Evolutionary conservation across 177 flowering plant genomes (phyloP).

Genomic region (Vitis hybrid): DNA sequence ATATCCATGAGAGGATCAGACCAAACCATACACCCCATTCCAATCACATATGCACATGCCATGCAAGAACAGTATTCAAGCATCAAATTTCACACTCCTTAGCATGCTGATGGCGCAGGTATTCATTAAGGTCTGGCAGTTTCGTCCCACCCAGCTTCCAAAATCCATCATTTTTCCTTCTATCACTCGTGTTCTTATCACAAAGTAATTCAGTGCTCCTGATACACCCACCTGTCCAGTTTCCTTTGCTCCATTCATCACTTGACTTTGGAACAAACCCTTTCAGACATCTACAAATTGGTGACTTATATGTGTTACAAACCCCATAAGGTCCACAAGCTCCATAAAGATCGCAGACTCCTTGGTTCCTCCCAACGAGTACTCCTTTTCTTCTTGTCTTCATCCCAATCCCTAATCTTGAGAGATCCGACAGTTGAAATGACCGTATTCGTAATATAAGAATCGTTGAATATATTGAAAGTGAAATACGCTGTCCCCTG

Average conservation of each 20-base stretch:
- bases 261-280: slow-evolving; percentile 27
- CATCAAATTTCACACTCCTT: slow-evolving; percentile 16
- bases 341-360: slow-evolving; percentile 27
- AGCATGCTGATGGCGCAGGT: neutral
- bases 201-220: slow-evolving; percentile 24
- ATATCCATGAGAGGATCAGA: slow-evolving; percentile 15
- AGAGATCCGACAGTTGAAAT: slow-evolving; percentile 1
- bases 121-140: slow-evolving; percentile 15
- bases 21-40: slow-evolving; percentile 26
- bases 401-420: slow-evolving; percentile 5
- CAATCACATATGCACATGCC: slow-evolving; percentile 25
- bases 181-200: neutral
- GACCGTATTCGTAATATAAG: neutral
- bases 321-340: slow-evolving; percentile 35
- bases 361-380: slow-evolving; percentile 4
- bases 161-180: slow-evolving; percentile 20
- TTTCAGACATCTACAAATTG: slow-evolving; percentile 27
- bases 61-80: slow-evolving; percentile 29
- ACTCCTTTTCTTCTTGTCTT: neutral
- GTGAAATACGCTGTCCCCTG: slow-evolving; percentile 3
- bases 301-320: slow-evolving; percentile 13
- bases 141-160: slow-evolving; percentile 16
- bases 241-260: slow-evolving; percentile 27
- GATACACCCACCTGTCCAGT: slow-evolving; percentile 40
- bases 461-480: neutral